phyloP scores from a whole-genome alignment of 2,329 filamentous ascomycete species.

The Penicillium sp. region DNA sequence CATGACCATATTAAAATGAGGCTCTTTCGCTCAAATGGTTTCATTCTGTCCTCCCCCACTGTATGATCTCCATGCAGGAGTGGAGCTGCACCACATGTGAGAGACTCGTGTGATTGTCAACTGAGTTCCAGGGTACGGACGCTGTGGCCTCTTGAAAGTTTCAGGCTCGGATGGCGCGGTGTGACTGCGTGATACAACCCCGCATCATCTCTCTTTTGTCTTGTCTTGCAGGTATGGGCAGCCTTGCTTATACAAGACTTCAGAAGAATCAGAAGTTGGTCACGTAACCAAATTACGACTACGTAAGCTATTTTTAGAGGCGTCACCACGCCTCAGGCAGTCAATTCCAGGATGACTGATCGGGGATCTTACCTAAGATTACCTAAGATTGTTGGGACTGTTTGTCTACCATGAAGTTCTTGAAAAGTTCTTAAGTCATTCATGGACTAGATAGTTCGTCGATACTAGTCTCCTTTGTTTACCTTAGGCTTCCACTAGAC shows the following conservation, averaged over 20 bases:
- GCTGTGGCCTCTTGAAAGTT: not conserved
- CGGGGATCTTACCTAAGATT: not conserved
- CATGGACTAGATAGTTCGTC: too few relatives aligned
- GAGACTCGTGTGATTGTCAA: constrained; percentile 1
- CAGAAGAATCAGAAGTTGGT: not conserved
- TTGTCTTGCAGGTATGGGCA: not conserved
- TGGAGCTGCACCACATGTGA: not conserved
- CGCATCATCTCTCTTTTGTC: not conserved
- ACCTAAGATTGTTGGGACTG: not conserved
- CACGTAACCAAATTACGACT: too few relatives aligned
- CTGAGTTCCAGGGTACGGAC: not conserved
- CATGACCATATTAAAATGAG: not conserved
- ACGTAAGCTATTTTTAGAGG: not conserved
- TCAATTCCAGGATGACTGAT: not conserved
- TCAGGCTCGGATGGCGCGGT: not conserved
- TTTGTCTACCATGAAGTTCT: not conserved
- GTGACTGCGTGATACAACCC: not conserved
- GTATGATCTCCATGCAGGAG: not conserved
- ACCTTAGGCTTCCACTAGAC: not conserved
- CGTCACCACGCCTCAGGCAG: not conserved
- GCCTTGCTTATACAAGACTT: not conserved
- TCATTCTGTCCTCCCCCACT: not conserved
- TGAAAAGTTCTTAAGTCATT: not conserved
- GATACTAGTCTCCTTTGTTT: not conserved
- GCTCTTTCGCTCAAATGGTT: not conserved